phyloP scores from a whole-genome alignment of 1,139 yeast species.

The Tardiomyces blankii region DNA sequence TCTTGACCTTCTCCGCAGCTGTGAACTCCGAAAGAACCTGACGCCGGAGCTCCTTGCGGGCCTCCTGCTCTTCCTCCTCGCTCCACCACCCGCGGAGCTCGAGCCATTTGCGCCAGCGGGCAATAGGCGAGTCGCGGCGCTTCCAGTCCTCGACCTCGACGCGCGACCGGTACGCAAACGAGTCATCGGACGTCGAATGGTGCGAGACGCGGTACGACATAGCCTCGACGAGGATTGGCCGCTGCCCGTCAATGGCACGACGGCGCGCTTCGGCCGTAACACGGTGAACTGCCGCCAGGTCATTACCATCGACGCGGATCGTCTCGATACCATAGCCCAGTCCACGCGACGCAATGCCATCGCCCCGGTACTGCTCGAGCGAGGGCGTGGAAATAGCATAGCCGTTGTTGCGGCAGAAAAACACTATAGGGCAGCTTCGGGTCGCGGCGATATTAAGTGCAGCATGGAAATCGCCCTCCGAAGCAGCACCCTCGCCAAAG shows the following conservation, averaged over 20 bases:
- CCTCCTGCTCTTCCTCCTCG: constrained; percentile 20
- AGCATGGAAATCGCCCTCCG: constrained; percentile 30
- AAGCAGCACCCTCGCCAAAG: constrained; percentile 30
- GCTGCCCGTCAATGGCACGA: constrained; percentile 20
- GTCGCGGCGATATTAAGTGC: constrained; percentile 29
- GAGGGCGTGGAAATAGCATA: constrained; percentile 28
- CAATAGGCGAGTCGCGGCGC: constrained; percentile 25
- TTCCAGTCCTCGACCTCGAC: constrained; percentile 29
- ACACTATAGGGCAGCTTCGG: constrained; percentile 24
- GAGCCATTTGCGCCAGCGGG: constrained; percentile 26
- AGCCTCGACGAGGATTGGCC: constrained; percentile 26
- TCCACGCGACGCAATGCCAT: constrained; percentile 27
- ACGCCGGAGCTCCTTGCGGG: constrained; percentile 17
- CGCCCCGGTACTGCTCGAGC: constrained; percentile 27
- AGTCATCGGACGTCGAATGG: constrained; percentile 29
- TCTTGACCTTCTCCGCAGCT: constrained; percentile 23
- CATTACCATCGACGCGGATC: constrained; percentile 28
- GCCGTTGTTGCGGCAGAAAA: constrained; percentile 28
- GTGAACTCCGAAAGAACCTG: constrained; percentile 20
- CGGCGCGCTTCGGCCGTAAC: constrained; percentile 23
- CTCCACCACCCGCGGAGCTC: constrained; percentile 23
- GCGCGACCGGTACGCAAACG: constrained; percentile 26
- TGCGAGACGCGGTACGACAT: constrained; percentile 29
- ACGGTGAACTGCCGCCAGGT: constrained; percentile 24
- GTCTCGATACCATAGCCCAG: constrained; percentile 28